phyloP scores from a whole-genome alignment of 139 green algal species.

The Mychonastes homosphaera region DNA sequence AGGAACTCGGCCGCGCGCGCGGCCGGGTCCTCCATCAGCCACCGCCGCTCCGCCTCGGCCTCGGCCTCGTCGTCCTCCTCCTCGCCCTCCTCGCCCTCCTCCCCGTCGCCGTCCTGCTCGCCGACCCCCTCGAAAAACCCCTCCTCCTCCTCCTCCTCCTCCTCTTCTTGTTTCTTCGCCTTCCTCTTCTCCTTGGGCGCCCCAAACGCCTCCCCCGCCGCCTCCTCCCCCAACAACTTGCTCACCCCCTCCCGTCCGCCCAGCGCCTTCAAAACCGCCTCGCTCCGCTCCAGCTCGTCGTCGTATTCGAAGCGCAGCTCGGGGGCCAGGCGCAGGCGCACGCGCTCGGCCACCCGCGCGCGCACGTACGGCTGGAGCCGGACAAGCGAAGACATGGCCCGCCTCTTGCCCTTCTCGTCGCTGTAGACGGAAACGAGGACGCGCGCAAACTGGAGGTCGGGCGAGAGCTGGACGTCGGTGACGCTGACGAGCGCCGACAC shows the following conservation, averaged over 20 bases:
- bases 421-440: constrained; percentile 37
- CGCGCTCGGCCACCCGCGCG: constrained; percentile 48
- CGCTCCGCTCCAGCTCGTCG: constrained; percentile 55
- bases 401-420: constrained; percentile 45
- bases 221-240: neutral
- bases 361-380: constrained; percentile 75
- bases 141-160: constrained; percentile 1
- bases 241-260: neutral
- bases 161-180: neutral
- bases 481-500: constrained; percentile 70
- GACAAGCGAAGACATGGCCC: constrained; percentile 63
- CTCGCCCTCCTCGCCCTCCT: constrained; percentile 4
- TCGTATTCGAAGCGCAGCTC: constrained; percentile 84
- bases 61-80: neutral
- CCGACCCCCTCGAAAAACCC: neutral
- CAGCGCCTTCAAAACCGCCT: constrained; percentile 7
- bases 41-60: no score
- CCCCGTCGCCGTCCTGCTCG: no score
- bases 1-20: neutral
- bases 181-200: neutral
- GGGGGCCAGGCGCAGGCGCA: constrained; percentile 68
- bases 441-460: constrained; percentile 61
- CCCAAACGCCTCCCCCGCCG: neutral
- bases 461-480: constrained; percentile 72
- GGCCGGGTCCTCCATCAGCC: neutral